A percentile compares a stretch with the other conserved stretches of the same genome.
Evolutionary conservation across 2,329 filamentous ascomycete species (phyloP).

Genomic region (Microdochium bolleyi): DNA sequence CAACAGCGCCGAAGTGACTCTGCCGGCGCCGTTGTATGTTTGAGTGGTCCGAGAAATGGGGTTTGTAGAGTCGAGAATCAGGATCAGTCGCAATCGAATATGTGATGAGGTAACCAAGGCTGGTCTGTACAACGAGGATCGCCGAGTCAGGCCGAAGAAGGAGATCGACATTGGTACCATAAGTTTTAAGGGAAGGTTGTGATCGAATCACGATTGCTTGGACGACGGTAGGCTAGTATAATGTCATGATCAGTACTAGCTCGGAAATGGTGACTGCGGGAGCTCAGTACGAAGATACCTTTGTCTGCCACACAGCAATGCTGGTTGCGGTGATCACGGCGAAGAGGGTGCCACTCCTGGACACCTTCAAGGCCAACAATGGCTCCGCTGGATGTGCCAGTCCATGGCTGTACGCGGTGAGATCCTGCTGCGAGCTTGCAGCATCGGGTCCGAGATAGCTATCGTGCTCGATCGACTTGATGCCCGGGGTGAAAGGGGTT

Average conservation of each 20-base stretch:
- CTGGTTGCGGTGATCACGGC: slow-evolving; percentile 78
- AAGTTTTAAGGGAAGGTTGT: slow-evolving; percentile 66
- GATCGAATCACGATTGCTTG: slow-evolving; percentile 82
- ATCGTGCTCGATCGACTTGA: slow-evolving; percentile 51
- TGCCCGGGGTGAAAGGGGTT: slow-evolving; percentile 48
- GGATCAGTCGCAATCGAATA: slow-evolving; percentile 86
- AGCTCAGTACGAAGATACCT: slow-evolving; percentile 44
- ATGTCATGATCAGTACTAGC: slow-evolving; percentile 8
- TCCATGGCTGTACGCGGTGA: slow-evolving; percentile 22
- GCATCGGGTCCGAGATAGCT: slow-evolving; percentile 24
- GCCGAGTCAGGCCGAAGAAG: slow-evolving; percentile 85
- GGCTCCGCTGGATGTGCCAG: slow-evolving; percentile 44
- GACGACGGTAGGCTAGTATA: slow-evolving; percentile 71
- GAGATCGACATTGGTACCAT: slow-evolving; percentile 78
- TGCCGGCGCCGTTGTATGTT: slow-evolving; percentile 56
- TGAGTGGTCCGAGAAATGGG: slow-evolving; percentile 63
- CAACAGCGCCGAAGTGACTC: slow-evolving; percentile 50
- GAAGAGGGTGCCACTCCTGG: slow-evolving; percentile 74
- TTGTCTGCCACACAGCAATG: slow-evolving; percentile 94
- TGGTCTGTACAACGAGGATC: slow-evolving; percentile 85
- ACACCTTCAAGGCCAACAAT: slow-evolving; percentile 67
- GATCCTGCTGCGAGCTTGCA: slow-evolving; percentile 16
- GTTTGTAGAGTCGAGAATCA: slow-evolving; percentile 75
- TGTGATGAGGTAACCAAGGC: slow-evolving; percentile 81
- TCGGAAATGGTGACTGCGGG: not conserved